A percentile compares a stretch with the other conserved stretches of the same genome.
Conservation (phyloP, 2,329 filamentous ascomycete genomes). For the Aureobasidium sp. region DNA sequence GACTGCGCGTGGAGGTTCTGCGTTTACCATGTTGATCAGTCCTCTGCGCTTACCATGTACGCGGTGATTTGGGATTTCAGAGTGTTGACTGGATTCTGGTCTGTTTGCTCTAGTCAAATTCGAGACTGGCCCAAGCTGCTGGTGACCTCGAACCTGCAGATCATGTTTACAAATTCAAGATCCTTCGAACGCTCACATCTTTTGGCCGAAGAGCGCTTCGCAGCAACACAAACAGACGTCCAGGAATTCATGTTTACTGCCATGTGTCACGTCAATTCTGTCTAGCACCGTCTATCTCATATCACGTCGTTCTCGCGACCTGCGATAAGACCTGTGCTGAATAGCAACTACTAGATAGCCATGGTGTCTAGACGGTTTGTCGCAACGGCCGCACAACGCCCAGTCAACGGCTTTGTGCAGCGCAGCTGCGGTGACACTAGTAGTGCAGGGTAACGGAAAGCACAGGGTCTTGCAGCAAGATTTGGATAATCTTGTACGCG, state of each 20-base stretch:
- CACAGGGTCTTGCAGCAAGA: conserved; percentile 5
- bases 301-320: background rate
- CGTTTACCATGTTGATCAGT: background rate
- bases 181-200: background rate
- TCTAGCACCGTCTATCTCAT: background rate
- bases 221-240: background rate
- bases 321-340: background rate
- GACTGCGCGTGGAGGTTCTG: background rate
- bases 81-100: background rate
- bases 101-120: background rate
- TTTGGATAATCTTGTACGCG: background rate
- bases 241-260: background rate
- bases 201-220: background rate
- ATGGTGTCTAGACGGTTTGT: background rate
- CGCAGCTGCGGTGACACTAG: background rate
- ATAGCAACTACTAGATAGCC: background rate
- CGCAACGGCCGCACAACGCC: background rate
- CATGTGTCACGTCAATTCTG: background rate
- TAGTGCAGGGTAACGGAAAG: conserved; percentile 1
- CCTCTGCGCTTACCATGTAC: background rate
- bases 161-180: background rate
- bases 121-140: background rate
- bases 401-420: background rate
- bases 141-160: background rate
- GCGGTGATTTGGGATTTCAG: background rate